Percentiles rank a stretch among this genome's conserved stretches.
phyloP scores from a whole-genome alignment of 805 yeast species.

The Komagataella mondaviorum region DNA sequence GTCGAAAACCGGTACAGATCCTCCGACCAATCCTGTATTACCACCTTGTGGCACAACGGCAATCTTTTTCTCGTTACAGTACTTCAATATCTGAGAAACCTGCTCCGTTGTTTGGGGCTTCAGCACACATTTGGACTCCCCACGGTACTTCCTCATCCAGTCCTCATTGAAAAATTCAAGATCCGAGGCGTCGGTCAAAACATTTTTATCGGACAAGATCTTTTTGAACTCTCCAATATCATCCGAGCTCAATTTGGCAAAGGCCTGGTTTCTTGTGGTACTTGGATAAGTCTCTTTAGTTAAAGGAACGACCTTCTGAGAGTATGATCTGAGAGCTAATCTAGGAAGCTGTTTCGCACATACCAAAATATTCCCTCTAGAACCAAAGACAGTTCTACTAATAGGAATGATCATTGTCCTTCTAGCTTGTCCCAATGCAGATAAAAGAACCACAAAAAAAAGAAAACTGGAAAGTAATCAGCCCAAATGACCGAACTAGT shows the following conservation, averaged over 20 bases:
- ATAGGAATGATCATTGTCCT: not conserved
- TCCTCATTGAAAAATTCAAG: constrained; percentile 71
- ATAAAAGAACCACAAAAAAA: not conserved
- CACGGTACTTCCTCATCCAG: constrained; percentile 88
- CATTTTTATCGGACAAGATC: constrained; percentile 36
- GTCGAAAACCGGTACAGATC: constrained; percentile 85
- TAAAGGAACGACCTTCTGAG: constrained; percentile 21
- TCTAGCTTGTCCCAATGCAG: not conserved
- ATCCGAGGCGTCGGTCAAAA: constrained; percentile 47
- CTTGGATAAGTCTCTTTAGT: constrained; percentile 63
- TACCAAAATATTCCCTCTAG: not conserved
- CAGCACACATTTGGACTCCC: constrained; percentile 70
- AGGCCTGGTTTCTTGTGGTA: constrained; percentile 36
- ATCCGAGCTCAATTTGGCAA: constrained; percentile 32
- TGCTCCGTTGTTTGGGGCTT: constrained; percentile 76
- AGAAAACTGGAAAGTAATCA: not conserved
- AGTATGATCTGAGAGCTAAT: not conserved
- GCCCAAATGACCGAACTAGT: not conserved
- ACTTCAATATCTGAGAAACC: constrained; percentile 60
- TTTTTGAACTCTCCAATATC: constrained; percentile 52
- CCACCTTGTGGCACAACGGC: constrained; percentile 97
- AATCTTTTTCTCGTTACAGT: constrained; percentile 62
- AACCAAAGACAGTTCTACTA: not conserved
- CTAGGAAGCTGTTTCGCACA: not conserved
- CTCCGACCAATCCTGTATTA: constrained; percentile 93